Base-by-base conservation (phyloP, 768 basidiomycete genomes). In the Mycena galopus region DNA sequence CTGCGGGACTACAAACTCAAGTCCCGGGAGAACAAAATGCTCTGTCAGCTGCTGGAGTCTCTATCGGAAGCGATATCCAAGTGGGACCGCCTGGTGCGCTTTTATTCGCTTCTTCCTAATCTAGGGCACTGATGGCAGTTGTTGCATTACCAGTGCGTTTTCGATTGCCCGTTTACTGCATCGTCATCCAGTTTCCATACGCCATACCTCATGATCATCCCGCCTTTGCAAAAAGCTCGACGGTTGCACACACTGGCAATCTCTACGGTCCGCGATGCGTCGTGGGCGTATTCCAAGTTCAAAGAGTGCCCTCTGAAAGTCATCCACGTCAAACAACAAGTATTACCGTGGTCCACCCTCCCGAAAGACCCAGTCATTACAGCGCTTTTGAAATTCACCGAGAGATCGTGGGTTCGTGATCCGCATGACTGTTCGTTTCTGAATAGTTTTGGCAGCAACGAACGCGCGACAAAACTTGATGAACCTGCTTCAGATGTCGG, bases 11-110 rank as follows among this genome's bases (percentile, higher is more conserved):
- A 25, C 2, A 12, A 30, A 1, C 3, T 8, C 50, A 44, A 57
- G 29, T 14, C 35, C 6, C 14, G 6, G 58, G n/a, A 42, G 2
- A 72, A 72, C 27, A 72, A 57, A 44, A 63, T 63, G 65, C 0
- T 19, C 14, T 25, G 19, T n/a, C 30, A 44, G 14, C 51, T 72
- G 30, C 19, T 62, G 2, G 42, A 67, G 32, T 39, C 65, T 11
- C n/a, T 72, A 16, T 23, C 12, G 2, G 27, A 21, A 11, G n/a
- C 53, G 12, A 62, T 72, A 1, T 25, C 23, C 7, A 56, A 67
- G 23, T 72, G 71, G 71, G 37, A 37, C 14, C 35, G 35, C 6
- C 35, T 37, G 35, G 35, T 37, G 14, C 35, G 8, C 35, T 37
- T 37, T 14, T 7, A 6, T 37, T 14, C 14, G 8, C 6, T 37